Conservation (phyloP, 2,329 filamentous ascomycete species). For the Aspergillus oerlinghausenensis region DNA sequence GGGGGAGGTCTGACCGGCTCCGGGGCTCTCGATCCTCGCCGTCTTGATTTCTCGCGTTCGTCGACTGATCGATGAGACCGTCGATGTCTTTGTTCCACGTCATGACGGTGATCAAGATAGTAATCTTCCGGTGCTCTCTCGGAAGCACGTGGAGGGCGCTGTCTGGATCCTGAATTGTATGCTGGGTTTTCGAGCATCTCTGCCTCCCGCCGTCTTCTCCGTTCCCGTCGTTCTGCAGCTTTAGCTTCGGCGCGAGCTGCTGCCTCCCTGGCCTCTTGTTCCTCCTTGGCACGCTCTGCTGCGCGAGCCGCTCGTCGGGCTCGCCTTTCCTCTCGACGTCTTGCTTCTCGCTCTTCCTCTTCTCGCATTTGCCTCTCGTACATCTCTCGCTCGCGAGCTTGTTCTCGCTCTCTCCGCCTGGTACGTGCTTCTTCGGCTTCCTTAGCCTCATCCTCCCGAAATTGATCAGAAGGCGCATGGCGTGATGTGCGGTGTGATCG, state of each 20-base stretch:
- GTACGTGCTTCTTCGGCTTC: constrained; percentile 40
- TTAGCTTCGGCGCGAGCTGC: constrained; percentile 45
- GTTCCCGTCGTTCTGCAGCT: constrained; percentile 39
- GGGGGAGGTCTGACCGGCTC: constrained; percentile 21
- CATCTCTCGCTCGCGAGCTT: constrained; percentile 37
- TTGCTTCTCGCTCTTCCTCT: constrained; percentile 36
- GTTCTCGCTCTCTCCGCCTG: constrained; percentile 49
- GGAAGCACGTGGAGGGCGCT: constrained; percentile 29
- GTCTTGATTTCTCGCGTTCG: constrained; percentile 26
- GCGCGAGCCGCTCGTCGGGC: constrained; percentile 32
- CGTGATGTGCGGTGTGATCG: constrained; percentile 48
- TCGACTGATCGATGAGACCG: constrained; percentile 32
- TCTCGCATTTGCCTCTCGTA: constrained; percentile 34
- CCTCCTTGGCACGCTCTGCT: constrained; percentile 35
- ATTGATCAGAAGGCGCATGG: constrained; percentile 31
- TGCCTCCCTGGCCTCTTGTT: constrained; percentile 53
- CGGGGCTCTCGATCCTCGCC: constrained; percentile 32
- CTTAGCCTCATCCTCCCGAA: constrained; percentile 28
- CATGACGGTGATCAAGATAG: constrained; percentile 23
- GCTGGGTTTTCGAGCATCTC: constrained; percentile 23
- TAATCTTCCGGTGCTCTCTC: constrained; percentile 24
- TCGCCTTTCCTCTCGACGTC: constrained; percentile 28
- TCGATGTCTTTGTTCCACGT: constrained; percentile 19
- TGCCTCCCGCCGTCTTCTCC: constrained; percentile 33
- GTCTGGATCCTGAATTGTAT: constrained; percentile 26